Percentiles rank a stretch among this genome's conserved stretches.
These are phyloP conservation scores for Penicillium sp. DNA, from an alignment of 2,329 filamentous ascomycete genomes.

Conservation along the genomic window DNA sequence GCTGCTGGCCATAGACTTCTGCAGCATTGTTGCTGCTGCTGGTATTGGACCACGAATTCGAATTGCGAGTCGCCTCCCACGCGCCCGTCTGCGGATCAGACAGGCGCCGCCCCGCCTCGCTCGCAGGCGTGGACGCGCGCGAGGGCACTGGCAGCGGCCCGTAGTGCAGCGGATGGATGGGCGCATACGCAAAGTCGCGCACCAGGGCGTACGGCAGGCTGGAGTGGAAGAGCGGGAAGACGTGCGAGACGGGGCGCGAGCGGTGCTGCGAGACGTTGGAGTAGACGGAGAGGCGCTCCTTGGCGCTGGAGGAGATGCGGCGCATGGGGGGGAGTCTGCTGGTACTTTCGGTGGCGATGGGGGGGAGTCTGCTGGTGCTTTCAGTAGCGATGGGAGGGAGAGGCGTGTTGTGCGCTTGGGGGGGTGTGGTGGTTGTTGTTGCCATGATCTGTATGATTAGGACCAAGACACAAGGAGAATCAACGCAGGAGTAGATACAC, in stretches of 20 bases:
- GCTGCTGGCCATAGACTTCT: constrained; percentile 59
- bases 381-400: constrained; percentile 1
- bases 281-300: constrained; percentile 79
- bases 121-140: constrained; percentile 77
- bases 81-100: constrained; percentile 71
- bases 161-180: constrained; percentile 83
- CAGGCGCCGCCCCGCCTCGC: constrained; percentile 72
- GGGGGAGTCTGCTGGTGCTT: not conserved
- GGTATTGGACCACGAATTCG: constrained; percentile 48
- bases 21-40: constrained; percentile 36
- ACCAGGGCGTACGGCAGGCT: constrained; percentile 85
- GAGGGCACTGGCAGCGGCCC: constrained; percentile 81
- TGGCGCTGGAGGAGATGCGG: constrained; percentile 72
- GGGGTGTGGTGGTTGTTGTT: constrained; percentile 10
- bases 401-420: constrained; percentile 2
- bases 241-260: constrained; percentile 75
- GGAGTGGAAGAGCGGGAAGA: constrained; percentile 79
- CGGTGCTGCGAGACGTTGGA: constrained; percentile 65
- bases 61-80: constrained; percentile 66
- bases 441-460: not conserved
- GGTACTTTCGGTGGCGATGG: constrained; percentile 29
- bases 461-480: not conserved
- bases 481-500: not conserved
- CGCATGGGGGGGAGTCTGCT: constrained; percentile 57
- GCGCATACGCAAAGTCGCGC: constrained; percentile 90